Evolutionary conservation across 2,329 filamentous ascomycete genomes (phyloP), one percentile per base, ranked within the genome.

Genomic region (Alternaria postmessia): DNA sequence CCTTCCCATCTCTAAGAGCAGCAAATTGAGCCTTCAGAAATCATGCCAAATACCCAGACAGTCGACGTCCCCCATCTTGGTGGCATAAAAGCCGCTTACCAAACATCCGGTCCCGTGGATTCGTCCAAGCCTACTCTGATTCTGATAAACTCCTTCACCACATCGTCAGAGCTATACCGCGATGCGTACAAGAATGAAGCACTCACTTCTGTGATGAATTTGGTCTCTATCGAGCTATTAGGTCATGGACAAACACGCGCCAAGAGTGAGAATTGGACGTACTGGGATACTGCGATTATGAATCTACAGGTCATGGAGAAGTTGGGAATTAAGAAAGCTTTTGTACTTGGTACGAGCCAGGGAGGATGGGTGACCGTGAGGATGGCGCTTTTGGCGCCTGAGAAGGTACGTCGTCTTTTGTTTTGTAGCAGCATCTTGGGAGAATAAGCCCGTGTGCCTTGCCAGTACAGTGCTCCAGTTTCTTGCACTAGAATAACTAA

Each of bases 231-330:
- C 59, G 84, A 86, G 69, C 78, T 82, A 5, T 78, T 86, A 11
- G 85, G 84, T 22, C 84, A 86, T 67, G 84, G 84, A 4, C 71
- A 81, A 57, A 86, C 84, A 5, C 74, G 80, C 9, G 79, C 79
- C 5, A 72, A 75, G 22, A 64, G 69, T 3, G 79, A 83, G 58
- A 78, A 84, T 47, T 86, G 80, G 66, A 86, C 84, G 6, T 86
- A 86, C 68, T 86, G 84, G 85, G 84, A 85, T 65, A 81, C 82
- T 0, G 83, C 83, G 1, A 77, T 80, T 54, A 85, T 81, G 77
- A 78, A 77, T 51, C 26, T 81, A 12, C 77, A 80, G 62, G 79
- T 80, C 5, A 67, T 81, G 59, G 75, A 80, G 24, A 69, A 66
- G 2, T 58, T 85, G 7, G 75, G 75, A 0, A 79, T 85, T 18